phyloP scores from a whole-genome alignment of 805 yeast species.

The Barnettozyma pratensis region DNA sequence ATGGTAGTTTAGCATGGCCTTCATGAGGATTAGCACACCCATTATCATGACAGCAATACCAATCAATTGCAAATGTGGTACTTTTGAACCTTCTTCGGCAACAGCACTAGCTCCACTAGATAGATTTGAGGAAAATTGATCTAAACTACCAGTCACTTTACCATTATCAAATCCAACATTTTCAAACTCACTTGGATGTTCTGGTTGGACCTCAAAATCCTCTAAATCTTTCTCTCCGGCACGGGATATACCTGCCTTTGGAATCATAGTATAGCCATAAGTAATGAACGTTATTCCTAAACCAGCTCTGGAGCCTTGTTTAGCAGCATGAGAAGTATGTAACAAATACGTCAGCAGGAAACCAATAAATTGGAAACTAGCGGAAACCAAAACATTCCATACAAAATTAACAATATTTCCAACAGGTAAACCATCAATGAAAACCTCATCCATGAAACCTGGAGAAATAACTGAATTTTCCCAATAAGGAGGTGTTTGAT shows the following conservation, averaged over 20 bases:
- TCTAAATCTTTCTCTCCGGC: constrained; percentile 18
- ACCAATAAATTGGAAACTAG: constrained; percentile 93
- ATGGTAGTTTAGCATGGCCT: constrained; percentile 66
- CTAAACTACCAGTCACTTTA: constrained; percentile 22
- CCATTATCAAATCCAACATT: constrained; percentile 32
- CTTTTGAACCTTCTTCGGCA: constrained; percentile 3
- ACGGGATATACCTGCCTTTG: constrained; percentile 31
- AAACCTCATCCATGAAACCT: constrained; percentile 75
- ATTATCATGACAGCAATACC: constrained; percentile 60
- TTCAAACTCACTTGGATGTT: constrained; percentile 44
- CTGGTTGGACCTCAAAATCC: constrained; percentile 42
- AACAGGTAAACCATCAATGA: constrained; percentile 93
- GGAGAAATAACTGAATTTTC: constrained; percentile 82
- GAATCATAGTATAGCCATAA: constrained; percentile 56
- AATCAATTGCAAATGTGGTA: constrained; percentile 29
- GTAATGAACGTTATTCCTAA: constrained; percentile 78
- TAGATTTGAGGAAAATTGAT: constrained; percentile 20
- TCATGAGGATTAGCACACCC: constrained; percentile 61
- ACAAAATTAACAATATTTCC: constrained; percentile 84
- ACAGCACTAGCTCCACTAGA: constrained; percentile 16
- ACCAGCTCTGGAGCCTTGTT: constrained; percentile 91
- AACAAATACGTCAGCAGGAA: constrained; percentile 83
- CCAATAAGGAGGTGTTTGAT: constrained; percentile 95
- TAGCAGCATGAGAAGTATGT: constrained; percentile 96
- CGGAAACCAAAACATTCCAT: constrained; percentile 85